Percentiles rank a stretch among this genome's conserved stretches.
These are phyloP conservation scores for Fusarium sp. DNA, from an alignment of 2,329 filamentous ascomycete genomes.

Conservation along the genomic window DNA sequence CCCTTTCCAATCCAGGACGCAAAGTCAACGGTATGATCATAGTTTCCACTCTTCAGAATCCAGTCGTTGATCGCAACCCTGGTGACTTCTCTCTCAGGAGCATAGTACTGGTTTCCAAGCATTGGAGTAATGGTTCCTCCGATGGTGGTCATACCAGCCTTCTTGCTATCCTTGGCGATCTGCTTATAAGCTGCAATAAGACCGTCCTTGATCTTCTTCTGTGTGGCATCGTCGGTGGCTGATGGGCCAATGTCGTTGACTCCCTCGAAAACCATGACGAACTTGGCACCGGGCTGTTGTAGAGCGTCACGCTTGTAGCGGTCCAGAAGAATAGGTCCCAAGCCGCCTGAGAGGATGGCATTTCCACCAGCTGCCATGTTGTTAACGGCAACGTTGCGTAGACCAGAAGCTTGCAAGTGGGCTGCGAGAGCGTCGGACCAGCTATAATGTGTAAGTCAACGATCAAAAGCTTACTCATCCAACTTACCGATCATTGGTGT, in stretches of 20 bases:
- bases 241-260: constrained; percentile 32
- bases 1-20: constrained; percentile 25
- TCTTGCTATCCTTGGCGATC: constrained; percentile 13
- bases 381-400: constrained; percentile 29
- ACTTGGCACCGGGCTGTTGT: constrained; percentile 23
- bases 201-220: constrained; percentile 3
- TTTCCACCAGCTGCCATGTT: constrained; percentile 38
- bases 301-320: constrained; percentile 34
- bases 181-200: constrained; percentile 20
- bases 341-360: constrained; percentile 29
- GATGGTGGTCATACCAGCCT: constrained; percentile 1
- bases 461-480: rapidly evolving
- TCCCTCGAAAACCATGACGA: constrained; percentile 25
- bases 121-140: constrained; percentile 32
- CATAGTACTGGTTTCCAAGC: constrained; percentile 27
- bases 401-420: constrained; percentile 16
- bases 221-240: constrained; percentile 8
- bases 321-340: constrained; percentile 26
- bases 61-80: constrained; percentile 27
- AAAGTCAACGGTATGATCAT: constrained; percentile 34
- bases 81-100: constrained; percentile 16
- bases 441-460: background rate
- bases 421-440: constrained; percentile 34
- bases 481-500: constrained; percentile 27
- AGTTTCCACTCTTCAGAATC: constrained; percentile 25